phyloP scores from a whole-genome alignment of 1,139 yeast species.

The Yamadazyma conglobata region DNA sequence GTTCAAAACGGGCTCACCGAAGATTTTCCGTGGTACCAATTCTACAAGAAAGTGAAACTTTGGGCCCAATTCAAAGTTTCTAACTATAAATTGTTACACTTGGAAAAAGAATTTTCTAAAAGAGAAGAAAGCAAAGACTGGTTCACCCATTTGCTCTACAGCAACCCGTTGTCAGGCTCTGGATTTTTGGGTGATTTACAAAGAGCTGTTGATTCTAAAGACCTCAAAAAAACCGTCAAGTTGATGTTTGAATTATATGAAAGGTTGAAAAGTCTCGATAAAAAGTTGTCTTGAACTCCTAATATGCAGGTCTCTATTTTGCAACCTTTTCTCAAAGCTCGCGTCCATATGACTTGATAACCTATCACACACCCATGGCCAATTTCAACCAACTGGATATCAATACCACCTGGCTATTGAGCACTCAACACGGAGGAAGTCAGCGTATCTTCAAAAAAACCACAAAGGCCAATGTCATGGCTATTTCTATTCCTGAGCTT shows the following conservation, averaged over 20 bases:
- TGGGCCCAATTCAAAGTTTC: conserved; percentile 56
- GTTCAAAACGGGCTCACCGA: conserved; percentile 48
- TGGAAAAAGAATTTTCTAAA: conserved; percentile 39
- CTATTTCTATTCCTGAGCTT: conserved; percentile 45
- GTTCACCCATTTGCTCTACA: conserved; percentile 24
- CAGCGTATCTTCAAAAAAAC: conserved; percentile 21
- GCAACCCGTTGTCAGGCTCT: background rate
- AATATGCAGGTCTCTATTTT: conserved; percentile 4
- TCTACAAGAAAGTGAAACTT: conserved; percentile 52
- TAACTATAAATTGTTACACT: conserved; percentile 49
- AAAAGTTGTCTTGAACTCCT: conserved; percentile 11
- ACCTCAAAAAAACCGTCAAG: conserved; percentile 26
- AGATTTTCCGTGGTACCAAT: conserved; percentile 72
- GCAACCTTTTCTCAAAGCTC: too few relatives aligned
- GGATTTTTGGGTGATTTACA: conserved; percentile 22
- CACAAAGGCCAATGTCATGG: conserved; percentile 24
- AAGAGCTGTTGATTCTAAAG: conserved; percentile 20
- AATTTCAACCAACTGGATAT: conserved; percentile 7
- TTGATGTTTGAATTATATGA: conserved; percentile 30
- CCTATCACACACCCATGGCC: conserved; percentile 1
- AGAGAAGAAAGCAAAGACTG: conserved; percentile 12
- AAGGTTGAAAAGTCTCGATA: conserved; percentile 29
- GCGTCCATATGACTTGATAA: conserved; percentile 2
- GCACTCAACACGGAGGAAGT: conserved; percentile 2
- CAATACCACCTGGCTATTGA: conserved; percentile 11